These are phyloP conservation scores for Carex myosuroides DNA, from an alignment of 176 grass and related monocot genomes.

Conservation along the genomic window DNA sequence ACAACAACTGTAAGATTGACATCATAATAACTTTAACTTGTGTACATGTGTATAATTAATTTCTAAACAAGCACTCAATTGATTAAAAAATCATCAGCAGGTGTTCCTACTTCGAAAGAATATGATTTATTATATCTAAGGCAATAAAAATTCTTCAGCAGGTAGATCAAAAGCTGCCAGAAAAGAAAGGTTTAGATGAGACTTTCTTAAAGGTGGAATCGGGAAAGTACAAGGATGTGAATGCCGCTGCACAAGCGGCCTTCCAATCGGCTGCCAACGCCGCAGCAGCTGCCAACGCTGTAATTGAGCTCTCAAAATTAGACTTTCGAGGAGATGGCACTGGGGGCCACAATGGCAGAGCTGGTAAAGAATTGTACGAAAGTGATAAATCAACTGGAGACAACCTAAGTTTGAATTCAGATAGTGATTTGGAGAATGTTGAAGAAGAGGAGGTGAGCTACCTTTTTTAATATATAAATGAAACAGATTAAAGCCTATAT, in stretches of 20 bases:
- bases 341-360: background rate
- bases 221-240: slow-evolving; percentile 51
- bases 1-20: background rate
- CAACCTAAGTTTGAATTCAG: background rate
- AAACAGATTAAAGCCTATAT: background rate
- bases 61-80: background rate
- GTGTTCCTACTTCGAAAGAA: background rate
- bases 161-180: background rate
- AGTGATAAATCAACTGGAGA: background rate
- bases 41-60: background rate
- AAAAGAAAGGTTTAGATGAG: background rate
- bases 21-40: background rate
- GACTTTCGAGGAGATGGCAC: slow-evolving; percentile 11
- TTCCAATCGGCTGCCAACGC: slow-evolving; percentile 64
- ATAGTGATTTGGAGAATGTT: slow-evolving; percentile 11
- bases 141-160: background rate
- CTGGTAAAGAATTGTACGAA: background rate
- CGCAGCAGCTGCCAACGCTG: slow-evolving; percentile 68
- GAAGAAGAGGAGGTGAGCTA: background rate
- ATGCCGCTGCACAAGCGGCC: slow-evolving; percentile 67
- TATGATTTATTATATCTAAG: background rate
- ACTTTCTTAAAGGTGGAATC: background rate
- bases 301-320: slow-evolving; percentile 57
- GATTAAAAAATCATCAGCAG: background rate
- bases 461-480: background rate